Evolutionary conservation across 1,284 basidiomycete species (phyloP), one percentile per base, ranked within the genome.

Genomic region (Calocybe gambosa): DNA sequence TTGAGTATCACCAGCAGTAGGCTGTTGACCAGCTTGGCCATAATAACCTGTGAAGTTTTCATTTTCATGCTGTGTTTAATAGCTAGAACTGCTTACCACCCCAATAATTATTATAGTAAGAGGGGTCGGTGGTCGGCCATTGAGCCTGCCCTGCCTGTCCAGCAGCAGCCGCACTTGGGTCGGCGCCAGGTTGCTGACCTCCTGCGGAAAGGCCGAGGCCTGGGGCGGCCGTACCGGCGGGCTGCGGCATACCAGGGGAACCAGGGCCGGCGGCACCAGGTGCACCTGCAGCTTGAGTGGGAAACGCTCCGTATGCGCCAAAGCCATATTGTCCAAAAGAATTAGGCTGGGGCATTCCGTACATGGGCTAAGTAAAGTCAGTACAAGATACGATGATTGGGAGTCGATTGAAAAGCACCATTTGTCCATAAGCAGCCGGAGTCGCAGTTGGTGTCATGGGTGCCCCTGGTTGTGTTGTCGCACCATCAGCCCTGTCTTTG

Each of bases 401-500:
- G 36, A 5, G n/a, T 23, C 43, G 39, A 42, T 52, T 21, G 31
- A 38, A 9, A 13, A 55, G 52, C 59, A 88, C 87, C 78, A 89
- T 74, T 58, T 79, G 82, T 46, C 75, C 82, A 61, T 89, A 90
- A 15, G 85, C 80, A 39, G 82, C 61, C 18, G 84, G 71, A 13
- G 80, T 71, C 23, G 83, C 71, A 42, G 82, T 74, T 26, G 86
- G 85, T 56, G 80, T 85, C 58, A 87, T 67, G 23, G 79, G 69
- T 42, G 56, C 61, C n/a, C 64, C 57, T 37, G 77, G 73, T 52
- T 79, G 70, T 26, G 75, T 73, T 37, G 74, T 70, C 15, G 73
- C 74, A 25, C 81, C 85, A 61, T 89, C 87, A 29, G 81, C 80
- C 52, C 91, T 79, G 63, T 97, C 94, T 69, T 97, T 98, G 52